A percentile compares a stretch with the other conserved stretches of the same genome.
phyloP scores from a whole-genome alignment of 805 yeast species.

The Lachancea nothofagi region DNA sequence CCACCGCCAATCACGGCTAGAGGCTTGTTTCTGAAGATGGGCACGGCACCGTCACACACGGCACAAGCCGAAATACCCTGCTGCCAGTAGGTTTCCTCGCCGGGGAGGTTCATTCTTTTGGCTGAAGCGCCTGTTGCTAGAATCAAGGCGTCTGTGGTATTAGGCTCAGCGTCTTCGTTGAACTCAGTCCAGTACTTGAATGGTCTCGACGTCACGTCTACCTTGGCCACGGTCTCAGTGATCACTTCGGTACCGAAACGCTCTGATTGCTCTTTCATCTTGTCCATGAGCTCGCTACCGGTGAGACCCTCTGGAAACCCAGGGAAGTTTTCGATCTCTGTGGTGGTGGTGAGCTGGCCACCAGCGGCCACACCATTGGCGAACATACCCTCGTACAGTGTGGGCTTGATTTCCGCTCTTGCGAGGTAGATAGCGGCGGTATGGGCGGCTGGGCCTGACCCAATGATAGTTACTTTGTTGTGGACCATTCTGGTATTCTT shows the following conservation, averaged over 20 bases:
- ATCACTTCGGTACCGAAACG: constrained; percentile 90
- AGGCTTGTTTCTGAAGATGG: constrained; percentile 96
- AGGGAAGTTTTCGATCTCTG: constrained; percentile 98
- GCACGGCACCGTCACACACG: constrained; percentile 99
- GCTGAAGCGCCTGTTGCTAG: constrained; percentile 99
- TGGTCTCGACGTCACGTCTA: constrained; percentile 82
- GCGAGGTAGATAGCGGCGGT: constrained; percentile 97
- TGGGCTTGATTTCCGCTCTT: constrained; percentile 93
- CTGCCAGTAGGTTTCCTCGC: constrained; percentile 98
- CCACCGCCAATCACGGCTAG: constrained; percentile 99
- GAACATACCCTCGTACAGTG: constrained; percentile 86
- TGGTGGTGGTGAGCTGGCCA: constrained; percentile 97
- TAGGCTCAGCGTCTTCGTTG: constrained; percentile 86
- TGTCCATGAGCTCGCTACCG: constrained; percentile 86
- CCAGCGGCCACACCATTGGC: constrained; percentile 99
- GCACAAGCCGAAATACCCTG: constrained; percentile 99
- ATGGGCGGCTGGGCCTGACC: constrained; percentile 99
- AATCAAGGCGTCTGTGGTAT: constrained; percentile 87
- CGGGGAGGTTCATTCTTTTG: constrained; percentile 86
- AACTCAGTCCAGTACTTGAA: constrained; percentile 97
- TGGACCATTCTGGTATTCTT: constrained; percentile 57
- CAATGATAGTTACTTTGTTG: constrained; percentile 79
- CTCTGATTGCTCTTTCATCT: constrained; percentile 82
- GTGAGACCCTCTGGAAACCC: constrained; percentile 93
- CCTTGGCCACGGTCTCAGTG: constrained; percentile 92